Evolutionary conservation across 257 asterid species (phyloP), one percentile per base, ranked within the genome.

Genomic region (Solanum clarkiae): DNA sequence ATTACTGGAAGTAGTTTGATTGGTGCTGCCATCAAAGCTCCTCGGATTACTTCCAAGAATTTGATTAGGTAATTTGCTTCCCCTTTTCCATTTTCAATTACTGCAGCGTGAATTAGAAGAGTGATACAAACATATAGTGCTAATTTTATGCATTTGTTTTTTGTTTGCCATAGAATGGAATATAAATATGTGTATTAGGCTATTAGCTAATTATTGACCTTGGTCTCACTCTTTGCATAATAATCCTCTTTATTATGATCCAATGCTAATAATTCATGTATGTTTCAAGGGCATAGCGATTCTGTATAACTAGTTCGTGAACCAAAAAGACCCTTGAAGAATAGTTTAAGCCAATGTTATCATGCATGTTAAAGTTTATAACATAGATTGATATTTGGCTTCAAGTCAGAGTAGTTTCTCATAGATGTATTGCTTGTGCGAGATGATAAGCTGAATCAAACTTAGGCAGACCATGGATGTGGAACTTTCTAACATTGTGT

Each of bases 21-120:
- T 16, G 97, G 97, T 86, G 97, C 97, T 89, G 96, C 97, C 16
- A 89, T 92, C 66, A 93, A 93, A 91, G 94, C 96, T 83, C 97
- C 97, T 66, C 94, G 97, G 57, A 93, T 93, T 84, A 93, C 96
- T 66, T 93, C 97, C 84, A 93, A 93, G 87, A 93, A 93, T 91
- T 92, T 93, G 84, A 93, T 93, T 92, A 93, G 97, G 97, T 92
- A 86, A 57, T 82, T 65, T 77, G 9, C 15, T 79, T 77, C 85
- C 44, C 81, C 54, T 57, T 80, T 11, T 85, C 4, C 4, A 66
- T 16, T 49, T 26, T 51, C 53, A 0, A 26, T 77, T 53, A 51
- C 47, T 77, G 62, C 62, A 77, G 4, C 24, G 24, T 15, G 24
- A 77, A 77, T 77, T 17, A 47, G 8, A 22, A n/a, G 42, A 4